phyloP scores from a whole-genome alignment of 495 filamentous ascomycete genomes.

The Hyaloscypha bicolor region DNA sequence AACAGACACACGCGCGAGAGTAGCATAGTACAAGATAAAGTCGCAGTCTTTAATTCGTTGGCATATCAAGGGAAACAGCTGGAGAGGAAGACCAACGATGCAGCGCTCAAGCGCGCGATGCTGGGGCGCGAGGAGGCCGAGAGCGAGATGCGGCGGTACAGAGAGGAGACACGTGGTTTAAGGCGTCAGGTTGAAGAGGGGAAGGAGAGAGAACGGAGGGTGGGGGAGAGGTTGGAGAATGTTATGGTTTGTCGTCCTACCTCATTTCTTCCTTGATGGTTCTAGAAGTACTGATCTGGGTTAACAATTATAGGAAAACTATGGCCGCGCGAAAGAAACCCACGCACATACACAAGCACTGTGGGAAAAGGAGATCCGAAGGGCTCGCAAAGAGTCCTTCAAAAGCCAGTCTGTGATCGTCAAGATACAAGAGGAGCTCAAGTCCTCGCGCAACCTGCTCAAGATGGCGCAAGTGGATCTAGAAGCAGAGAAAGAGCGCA shows the following conservation, averaged over 20 bases:
- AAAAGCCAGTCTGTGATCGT: slow-evolving; percentile 76
- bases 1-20: slow-evolving; percentile 58
- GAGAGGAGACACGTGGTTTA: slow-evolving; percentile 57
- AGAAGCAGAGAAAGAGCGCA: slow-evolving; percentile 49
- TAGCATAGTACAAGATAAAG: slow-evolving; percentile 73
- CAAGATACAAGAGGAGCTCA: slow-evolving; percentile 82
- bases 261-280: not conserved
- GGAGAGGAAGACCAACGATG: slow-evolving; percentile 63
- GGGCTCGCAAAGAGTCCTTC: slow-evolving; percentile 82
- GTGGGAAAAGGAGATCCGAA: slow-evolving; percentile 84
- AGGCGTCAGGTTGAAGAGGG: slow-evolving; percentile 67
- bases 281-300: not conserved
- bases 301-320: slow-evolving; percentile 60
- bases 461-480: slow-evolving; percentile 44
- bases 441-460: slow-evolving; percentile 59
- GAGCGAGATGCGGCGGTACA: slow-evolving; percentile 60
- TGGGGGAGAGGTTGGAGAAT: slow-evolving; percentile 75
- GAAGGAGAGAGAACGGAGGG: slow-evolving; percentile 69
- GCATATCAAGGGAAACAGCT: slow-evolving; percentile 62
- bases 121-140: slow-evolving; percentile 85
- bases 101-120: slow-evolving; percentile 77
- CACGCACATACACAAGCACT: slow-evolving; percentile 70
- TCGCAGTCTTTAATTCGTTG: slow-evolving; percentile 79
- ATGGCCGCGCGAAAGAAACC: slow-evolving; percentile 73
- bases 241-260: slow-evolving; percentile 59